Evolutionary conservation across 441 rosid genomes (phyloP).

Genomic region (Isatis lusitanica): DNA sequence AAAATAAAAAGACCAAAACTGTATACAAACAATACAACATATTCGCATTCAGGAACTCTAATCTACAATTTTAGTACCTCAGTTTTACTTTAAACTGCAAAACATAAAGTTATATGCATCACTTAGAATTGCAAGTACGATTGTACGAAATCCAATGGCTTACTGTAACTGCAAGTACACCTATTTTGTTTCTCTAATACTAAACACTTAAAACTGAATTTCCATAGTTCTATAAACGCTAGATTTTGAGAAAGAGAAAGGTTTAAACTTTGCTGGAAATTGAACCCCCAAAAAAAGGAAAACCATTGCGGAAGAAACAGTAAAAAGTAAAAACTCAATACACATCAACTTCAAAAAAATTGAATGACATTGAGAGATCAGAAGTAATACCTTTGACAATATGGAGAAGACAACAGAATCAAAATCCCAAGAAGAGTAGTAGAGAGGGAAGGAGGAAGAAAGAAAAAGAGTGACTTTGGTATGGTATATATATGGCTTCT

Average conservation of each 20-base stretch:
- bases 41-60: background rate
- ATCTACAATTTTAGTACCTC: background rate
- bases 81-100: background rate
- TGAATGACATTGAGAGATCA: background rate
- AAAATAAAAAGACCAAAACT: background rate
- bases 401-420: background rate
- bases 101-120: background rate
- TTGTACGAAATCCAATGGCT: background rate
- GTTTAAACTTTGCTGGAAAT: background rate
- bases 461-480: background rate
- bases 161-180: background rate
- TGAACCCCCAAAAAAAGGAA: background rate
- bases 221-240: background rate
- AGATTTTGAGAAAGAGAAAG: background rate
- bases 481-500: slow-evolving; percentile 15
- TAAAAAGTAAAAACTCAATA: background rate
- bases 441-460: background rate
- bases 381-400: background rate
- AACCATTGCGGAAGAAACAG: background rate
- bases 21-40: background rate
- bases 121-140: background rate
- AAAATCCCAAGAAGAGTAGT: background rate
- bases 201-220: background rate
- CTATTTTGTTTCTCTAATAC: background rate
- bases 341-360: background rate